phyloP scores from a whole-genome alignment of 441 rosid genomes.

The Erysimum pusillum region DNA sequence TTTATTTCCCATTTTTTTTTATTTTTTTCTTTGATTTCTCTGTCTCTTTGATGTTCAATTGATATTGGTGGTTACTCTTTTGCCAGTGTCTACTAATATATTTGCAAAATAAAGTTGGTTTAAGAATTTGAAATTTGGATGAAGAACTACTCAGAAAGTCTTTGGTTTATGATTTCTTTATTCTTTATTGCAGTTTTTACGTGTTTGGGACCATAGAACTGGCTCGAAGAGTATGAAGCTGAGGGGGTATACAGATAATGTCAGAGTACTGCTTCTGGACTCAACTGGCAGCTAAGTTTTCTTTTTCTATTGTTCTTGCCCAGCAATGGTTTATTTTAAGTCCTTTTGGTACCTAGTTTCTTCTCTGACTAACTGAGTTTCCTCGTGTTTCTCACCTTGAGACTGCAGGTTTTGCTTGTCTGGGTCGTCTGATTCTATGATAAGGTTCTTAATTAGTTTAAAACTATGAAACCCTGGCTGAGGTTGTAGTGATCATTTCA shows the following conservation, averaged over 20 bases:
- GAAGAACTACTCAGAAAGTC: too few relatives aligned
- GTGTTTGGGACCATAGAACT: conserved; percentile 99
- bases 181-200: conserved; percentile 76
- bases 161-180: conserved; percentile 28
- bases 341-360: not conserved
- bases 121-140: too few relatives aligned
- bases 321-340: conserved; percentile 15
- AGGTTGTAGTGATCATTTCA: conserved; percentile 29
- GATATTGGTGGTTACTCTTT: too few relatives aligned
- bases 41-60: too few relatives aligned
- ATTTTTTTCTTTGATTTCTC: too few relatives aligned
- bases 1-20: too few relatives aligned
- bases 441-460: conserved; percentile 63
- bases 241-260: conserved; percentile 96
- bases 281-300: conserved; percentile 83
- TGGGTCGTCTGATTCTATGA: conserved; percentile 99
- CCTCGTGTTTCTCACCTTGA: conserved; percentile 39
- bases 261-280: conserved; percentile 93
- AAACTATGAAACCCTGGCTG: conserved; percentile 15
- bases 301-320: conserved; percentile 19
- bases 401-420: conserved; percentile 92
- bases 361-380: conserved; percentile 28
- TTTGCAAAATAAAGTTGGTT: too few relatives aligned
- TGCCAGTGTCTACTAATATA: too few relatives aligned
- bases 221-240: conserved; percentile 97